Conservation (phyloP, 805 yeast genomes). For the Myxozyma udenii region DNA sequence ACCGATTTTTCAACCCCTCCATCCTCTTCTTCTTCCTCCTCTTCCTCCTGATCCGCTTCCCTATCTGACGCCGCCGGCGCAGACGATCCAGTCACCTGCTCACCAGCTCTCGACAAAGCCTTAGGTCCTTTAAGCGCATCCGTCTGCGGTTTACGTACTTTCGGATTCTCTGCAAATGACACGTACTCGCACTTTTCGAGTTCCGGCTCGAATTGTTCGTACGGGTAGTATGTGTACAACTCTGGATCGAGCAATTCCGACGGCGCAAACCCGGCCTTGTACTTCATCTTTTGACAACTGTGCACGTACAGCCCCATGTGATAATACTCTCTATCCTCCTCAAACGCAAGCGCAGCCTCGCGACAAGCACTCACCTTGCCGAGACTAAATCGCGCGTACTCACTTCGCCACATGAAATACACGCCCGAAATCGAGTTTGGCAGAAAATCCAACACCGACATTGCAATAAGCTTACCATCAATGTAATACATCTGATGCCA, state of each 20-base stretch:
- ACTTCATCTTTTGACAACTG: conserved; percentile 78
- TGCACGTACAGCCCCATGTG: conserved; percentile 78
- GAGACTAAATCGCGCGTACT: conserved; percentile 58
- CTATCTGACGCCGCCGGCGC: neutral
- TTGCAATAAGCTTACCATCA: conserved; percentile 61
- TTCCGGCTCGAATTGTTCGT: conserved; percentile 16
- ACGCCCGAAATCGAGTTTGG: conserved; percentile 79
- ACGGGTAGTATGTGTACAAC: conserved; percentile 12
- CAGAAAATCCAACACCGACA: conserved; percentile 72
- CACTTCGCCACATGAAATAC: conserved; percentile 87
- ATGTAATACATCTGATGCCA: conserved; percentile 72
- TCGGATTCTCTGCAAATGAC: conserved; percentile 12
- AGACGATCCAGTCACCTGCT: too few species aligned
- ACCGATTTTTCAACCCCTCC: neutral
- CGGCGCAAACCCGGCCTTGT: conserved; percentile 61
- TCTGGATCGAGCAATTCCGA: conserved; percentile 39
- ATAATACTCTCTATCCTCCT: conserved; percentile 54
- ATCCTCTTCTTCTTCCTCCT: neutral
- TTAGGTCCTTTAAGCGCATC: neutral
- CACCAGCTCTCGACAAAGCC: too few species aligned
- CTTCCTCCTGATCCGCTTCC: neutral
- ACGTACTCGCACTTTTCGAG: conserved; percentile 20
- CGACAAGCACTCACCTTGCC: conserved; percentile 76
- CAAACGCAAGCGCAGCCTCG: conserved; percentile 57
- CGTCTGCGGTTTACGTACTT: conserved; percentile 31